Conservation (phyloP, 345 rosid genomes). For the Gynandropsis gynandra region DNA sequence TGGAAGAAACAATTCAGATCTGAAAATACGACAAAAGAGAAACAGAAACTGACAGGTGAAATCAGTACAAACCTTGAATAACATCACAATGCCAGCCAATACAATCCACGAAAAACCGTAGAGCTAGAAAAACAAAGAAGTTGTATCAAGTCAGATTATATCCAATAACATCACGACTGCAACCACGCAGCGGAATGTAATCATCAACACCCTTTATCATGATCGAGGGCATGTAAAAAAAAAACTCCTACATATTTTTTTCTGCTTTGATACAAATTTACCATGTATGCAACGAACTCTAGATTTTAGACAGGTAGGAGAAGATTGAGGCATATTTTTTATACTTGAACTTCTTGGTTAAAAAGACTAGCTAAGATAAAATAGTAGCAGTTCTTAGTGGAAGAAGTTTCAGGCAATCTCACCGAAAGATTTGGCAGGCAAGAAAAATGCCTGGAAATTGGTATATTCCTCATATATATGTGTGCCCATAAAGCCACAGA, state of each 20-base stretch:
- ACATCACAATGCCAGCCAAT: slow-evolving; percentile 52
- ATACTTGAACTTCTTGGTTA: no score
- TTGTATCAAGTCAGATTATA: background rate
- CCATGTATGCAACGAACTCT: no score
- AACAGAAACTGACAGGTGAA: background rate
- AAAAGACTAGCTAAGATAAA: no score
- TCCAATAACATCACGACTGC: background rate
- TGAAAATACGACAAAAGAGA: slow-evolving; percentile 10
- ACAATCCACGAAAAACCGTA: slow-evolving; percentile 92
- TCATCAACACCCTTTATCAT: slow-evolving; percentile 4
- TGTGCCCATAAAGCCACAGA: background rate
- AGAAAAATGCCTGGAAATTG: background rate
- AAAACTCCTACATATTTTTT: background rate
- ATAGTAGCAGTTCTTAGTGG: background rate
- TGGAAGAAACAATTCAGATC: background rate
- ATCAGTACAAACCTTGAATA: slow-evolving; percentile 58
- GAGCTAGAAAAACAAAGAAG: slow-evolving; percentile 33
- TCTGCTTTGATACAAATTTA: background rate
- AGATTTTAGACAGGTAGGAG: no score
- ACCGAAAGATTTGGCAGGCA: background rate
- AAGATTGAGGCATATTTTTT: no score
- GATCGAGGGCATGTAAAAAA: background rate
- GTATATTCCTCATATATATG: no score
- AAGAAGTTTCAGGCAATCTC: background rate
- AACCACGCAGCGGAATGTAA: background rate